These are phyloP conservation scores for Pythium rishiriense DNA, from an alignment of 352 stramenopile genomes.

Conservation along the genomic window DNA sequence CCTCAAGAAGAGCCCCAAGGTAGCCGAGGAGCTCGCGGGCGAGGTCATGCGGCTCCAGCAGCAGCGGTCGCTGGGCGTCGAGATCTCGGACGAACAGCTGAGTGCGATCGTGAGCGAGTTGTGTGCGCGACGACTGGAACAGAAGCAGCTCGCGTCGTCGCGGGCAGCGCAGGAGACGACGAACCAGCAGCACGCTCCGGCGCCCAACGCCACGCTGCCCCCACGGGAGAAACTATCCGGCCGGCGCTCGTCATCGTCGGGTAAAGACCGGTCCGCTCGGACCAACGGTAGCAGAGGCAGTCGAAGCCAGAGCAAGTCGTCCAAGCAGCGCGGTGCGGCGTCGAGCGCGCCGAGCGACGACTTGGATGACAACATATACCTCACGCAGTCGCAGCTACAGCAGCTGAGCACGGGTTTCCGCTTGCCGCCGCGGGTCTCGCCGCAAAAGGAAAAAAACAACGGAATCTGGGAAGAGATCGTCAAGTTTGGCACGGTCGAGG, in stretches of 20 bases:
- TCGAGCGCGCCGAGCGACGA: neutral
- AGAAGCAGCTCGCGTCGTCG: slow-evolving; percentile 27
- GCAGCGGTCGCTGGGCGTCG: slow-evolving; percentile 36
- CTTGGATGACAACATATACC: slow-evolving; percentile 55
- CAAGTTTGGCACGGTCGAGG: slow-evolving; percentile 72
- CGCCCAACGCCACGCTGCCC: neutral
- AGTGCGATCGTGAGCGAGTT: slow-evolving; percentile 45
- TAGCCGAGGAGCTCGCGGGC: slow-evolving; percentile 60
- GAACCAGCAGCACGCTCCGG: neutral
- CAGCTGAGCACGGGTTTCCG: slow-evolving; percentile 69
- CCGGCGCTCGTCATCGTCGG: slow-evolving; percentile 23
- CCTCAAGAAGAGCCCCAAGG: slow-evolving; percentile 60
- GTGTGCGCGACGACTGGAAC: slow-evolving; percentile 34
- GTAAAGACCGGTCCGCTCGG: slow-evolving; percentile 26
- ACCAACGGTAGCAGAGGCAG: slow-evolving; percentile 17
- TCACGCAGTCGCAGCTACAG: slow-evolving; percentile 70
- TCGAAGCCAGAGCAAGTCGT: slow-evolving; percentile 1
- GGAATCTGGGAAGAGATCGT: slow-evolving; percentile 86
- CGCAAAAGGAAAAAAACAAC: slow-evolving; percentile 76
- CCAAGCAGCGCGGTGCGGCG: slow-evolving; percentile 18
- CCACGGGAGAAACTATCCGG: slow-evolving; percentile 24
- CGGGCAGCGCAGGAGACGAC: neutral
- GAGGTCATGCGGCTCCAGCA: slow-evolving; percentile 57
- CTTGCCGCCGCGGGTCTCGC: slow-evolving; percentile 56
- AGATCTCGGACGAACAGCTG: slow-evolving; percentile 47